These are phyloP conservation scores for Mycena kentingensis DNA, from an alignment of 768 basidiomycete genomes.

Conservation along the genomic window DNA sequence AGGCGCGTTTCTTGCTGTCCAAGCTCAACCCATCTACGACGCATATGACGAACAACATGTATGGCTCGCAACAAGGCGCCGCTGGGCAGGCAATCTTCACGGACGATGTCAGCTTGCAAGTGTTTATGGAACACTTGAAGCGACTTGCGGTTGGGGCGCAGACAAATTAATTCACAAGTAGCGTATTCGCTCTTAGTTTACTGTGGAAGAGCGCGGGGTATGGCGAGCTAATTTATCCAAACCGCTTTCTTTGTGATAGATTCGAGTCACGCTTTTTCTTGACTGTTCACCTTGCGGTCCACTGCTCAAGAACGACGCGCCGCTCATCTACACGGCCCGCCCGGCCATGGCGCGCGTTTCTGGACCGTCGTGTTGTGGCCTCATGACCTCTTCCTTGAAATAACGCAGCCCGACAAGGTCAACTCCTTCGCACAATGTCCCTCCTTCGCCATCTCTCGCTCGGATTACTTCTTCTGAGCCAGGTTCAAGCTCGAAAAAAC, in stretches of 20 bases:
- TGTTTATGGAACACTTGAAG: slow-evolving; percentile 98
- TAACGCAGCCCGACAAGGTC: background rate
- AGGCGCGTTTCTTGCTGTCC: slow-evolving; percentile 95
- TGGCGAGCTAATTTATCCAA: too few species aligned
- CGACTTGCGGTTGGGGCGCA: slow-evolving; percentile 63
- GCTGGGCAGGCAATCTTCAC: slow-evolving; percentile 93
- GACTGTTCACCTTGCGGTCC: too few species aligned
- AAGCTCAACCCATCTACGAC: slow-evolving; percentile 98
- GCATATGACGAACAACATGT: slow-evolving; percentile 91
- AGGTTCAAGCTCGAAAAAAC: slow-evolving; percentile 16
- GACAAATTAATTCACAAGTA: background rate
- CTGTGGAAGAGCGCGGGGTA: too few species aligned
- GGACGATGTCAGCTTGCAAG: slow-evolving; percentile 96
- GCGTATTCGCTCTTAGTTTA: too few species aligned
- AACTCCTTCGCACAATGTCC: background rate
- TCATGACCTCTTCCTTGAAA: background rate
- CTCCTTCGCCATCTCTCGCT: background rate
- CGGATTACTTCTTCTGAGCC: background rate
- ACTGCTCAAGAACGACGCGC: too few species aligned
- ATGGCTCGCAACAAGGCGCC: slow-evolving; percentile 71
- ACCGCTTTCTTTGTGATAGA: too few species aligned
- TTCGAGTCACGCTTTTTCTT: too few species aligned
- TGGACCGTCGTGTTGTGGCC: too few species aligned
- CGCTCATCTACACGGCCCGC: too few species aligned
- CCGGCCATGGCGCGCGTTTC: too few species aligned